These are phyloP conservation scores for Phytophthora brassicae DNA, from an alignment of 352 stramenopile species.

Conservation along the genomic window DNA sequence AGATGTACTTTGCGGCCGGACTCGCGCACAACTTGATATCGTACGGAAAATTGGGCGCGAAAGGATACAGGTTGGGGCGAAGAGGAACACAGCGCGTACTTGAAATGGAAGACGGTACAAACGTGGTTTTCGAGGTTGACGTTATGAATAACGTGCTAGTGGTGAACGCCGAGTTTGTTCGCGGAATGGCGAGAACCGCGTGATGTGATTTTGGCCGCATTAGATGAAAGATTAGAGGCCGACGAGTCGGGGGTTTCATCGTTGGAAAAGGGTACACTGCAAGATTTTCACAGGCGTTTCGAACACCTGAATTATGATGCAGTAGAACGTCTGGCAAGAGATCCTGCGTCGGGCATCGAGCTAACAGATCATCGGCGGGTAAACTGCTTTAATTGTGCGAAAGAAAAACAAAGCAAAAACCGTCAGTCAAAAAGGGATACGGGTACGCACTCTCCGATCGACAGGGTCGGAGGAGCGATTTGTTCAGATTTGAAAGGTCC, in stretches of 20 bases:
- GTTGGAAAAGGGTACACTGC: not conserved
- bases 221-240: not conserved
- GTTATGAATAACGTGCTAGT: not conserved
- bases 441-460: not conserved
- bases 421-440: not conserved
- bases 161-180: too few species aligned
- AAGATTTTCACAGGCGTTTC: not conserved
- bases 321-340: too few species aligned
- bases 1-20: not conserved
- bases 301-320: not conserved
- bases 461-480: constrained; percentile 2
- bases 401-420: not conserved
- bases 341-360: too few species aligned
- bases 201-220: not conserved
- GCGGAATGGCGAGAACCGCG: too few species aligned
- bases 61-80: not conserved
- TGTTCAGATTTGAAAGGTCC: constrained; percentile 1
- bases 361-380: not conserved
- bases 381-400: not conserved
- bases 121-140: not conserved
- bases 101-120: too few species aligned
- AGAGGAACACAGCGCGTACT: not conserved
- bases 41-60: not conserved
- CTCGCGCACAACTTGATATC: not conserved
- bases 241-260: not conserved